Percentiles rank a stretch among this genome's conserved stretches.
Conservation (phyloP, 352 stramenopile genomes). For the Lagenidium giganteum region DNA sequence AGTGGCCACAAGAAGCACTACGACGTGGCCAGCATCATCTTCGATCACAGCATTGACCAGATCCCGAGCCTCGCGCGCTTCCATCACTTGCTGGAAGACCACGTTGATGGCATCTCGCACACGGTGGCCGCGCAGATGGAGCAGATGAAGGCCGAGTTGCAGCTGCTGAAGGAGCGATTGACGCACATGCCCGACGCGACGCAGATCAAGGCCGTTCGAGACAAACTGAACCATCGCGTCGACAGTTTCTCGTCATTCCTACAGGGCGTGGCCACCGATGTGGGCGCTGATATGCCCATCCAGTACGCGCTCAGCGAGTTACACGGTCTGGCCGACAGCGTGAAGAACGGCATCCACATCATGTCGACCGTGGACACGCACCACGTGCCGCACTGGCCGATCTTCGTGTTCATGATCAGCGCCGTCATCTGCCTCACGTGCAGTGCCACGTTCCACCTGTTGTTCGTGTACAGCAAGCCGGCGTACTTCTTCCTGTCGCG, state of each 20-base stretch:
- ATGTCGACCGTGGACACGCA: slow-evolving; percentile 48
- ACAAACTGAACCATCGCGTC: slow-evolving; percentile 37
- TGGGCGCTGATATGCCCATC: slow-evolving; percentile 53
- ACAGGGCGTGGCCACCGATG: slow-evolving; percentile 46
- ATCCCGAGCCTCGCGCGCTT: slow-evolving; percentile 13
- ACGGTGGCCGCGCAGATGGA: slow-evolving; percentile 17
- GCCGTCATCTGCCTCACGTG: slow-evolving; percentile 67
- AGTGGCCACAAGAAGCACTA: slow-evolving; percentile 33
- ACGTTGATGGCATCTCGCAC: slow-evolving; percentile 13
- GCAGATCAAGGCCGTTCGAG: slow-evolving; percentile 41
- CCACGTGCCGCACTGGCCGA: slow-evolving; percentile 62
- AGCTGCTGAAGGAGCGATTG: slow-evolving; percentile 31
- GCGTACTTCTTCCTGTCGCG: slow-evolving; percentile 60
- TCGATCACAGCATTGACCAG: slow-evolving; percentile 14
- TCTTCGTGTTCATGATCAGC: slow-evolving; percentile 69
- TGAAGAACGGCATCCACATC: slow-evolving; percentile 62
- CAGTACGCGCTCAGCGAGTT: slow-evolving; percentile 66
- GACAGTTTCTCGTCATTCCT: slow-evolving; percentile 53
- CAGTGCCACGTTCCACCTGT: slow-evolving; percentile 63
- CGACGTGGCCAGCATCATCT: slow-evolving; percentile 26
- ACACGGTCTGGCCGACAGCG: slow-evolving; percentile 49
- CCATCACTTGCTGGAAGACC: slow-evolving; percentile 8
- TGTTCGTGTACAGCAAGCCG: slow-evolving; percentile 63
- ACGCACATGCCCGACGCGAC: slow-evolving; percentile 28
- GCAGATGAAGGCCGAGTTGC: slow-evolving; percentile 27